These are phyloP conservation scores for Daldinia grandis DNA, from an alignment of 495 filamentous ascomycete genomes.

Conservation along the genomic window DNA sequence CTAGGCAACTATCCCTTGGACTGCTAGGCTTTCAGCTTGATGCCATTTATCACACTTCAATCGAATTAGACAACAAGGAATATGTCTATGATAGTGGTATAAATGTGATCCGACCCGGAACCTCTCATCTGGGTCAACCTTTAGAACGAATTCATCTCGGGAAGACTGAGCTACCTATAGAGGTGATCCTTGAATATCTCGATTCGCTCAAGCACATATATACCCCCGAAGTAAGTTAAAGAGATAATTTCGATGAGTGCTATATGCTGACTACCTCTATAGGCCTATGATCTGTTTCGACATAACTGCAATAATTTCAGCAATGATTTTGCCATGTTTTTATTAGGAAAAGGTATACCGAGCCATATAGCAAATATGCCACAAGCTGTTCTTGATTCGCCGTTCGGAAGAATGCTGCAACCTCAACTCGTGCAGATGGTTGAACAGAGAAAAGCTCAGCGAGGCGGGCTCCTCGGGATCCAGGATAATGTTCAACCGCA, in stretches of 20 bases:
- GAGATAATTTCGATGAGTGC: constrained; percentile 3
- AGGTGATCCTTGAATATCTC: constrained; percentile 89
- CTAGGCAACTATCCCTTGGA: constrained; percentile 54
- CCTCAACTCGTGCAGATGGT: constrained; percentile 82
- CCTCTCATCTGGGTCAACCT: constrained; percentile 84
- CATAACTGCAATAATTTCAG: constrained; percentile 99
- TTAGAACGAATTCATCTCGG: constrained; percentile 81
- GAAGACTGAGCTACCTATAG: constrained; percentile 77
- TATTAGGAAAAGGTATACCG: constrained; percentile 90
- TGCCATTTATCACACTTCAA: constrained; percentile 90
- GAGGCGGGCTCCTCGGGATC: constrained; percentile 61
- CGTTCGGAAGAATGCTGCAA: constrained; percentile 88
- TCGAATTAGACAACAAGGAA: constrained; percentile 75
- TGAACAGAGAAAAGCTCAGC: constrained; percentile 67
- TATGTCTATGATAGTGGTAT: constrained; percentile 72
- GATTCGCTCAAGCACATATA: constrained; percentile 84
- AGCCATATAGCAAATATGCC: constrained; percentile 89
- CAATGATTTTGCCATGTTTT: constrained; percentile 89
- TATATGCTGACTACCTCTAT: constrained; percentile 23
- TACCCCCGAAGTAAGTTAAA: constrained; percentile 71
- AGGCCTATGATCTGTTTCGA: constrained; percentile 84
- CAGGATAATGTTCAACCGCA: constrained; percentile 45
- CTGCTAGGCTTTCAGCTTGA: constrained; percentile 80
- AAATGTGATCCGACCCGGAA: constrained; percentile 78
- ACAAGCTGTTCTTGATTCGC: constrained; percentile 84